These are phyloP conservation scores for Naganishia randhawae DNA, from an alignment of 768 basidiomycete genomes.

Conservation along the genomic window DNA sequence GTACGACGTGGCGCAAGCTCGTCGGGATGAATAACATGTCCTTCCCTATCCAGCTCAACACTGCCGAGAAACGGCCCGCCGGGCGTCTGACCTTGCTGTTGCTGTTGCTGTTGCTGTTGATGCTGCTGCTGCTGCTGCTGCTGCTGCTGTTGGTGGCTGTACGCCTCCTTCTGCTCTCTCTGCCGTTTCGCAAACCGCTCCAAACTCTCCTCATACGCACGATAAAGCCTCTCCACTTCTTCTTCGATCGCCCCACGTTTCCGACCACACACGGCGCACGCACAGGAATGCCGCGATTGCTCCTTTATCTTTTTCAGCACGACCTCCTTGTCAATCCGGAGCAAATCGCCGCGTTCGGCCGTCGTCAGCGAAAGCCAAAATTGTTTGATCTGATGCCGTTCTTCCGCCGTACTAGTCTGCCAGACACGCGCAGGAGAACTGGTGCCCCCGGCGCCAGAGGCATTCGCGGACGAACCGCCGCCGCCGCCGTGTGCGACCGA, in stretches of 20 bases:
- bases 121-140: constrained; percentile 99
- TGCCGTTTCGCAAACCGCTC: constrained; percentile 86
- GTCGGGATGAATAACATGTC: constrained; percentile 60
- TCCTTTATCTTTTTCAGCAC: constrained; percentile 99
- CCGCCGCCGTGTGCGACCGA: constrained; percentile 2
- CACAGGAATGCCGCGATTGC: constrained; percentile 93
- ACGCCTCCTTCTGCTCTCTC: constrained; percentile 57
- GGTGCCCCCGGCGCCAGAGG: constrained; percentile 36
- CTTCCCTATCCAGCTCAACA: constrained; percentile 92
- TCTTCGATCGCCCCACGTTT: constrained; percentile 99
- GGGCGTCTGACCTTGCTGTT: constrained; percentile 56
- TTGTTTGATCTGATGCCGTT: constrained; percentile 93
- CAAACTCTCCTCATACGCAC: constrained; percentile 99
- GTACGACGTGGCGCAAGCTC: constrained; percentile 47
- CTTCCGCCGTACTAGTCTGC: constrained; percentile 86
- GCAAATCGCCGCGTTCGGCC: constrained; percentile 81
- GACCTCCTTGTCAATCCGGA: constrained; percentile 97
- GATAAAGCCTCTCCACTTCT: constrained; percentile 99
- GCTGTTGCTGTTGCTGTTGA: constrained; percentile 54
- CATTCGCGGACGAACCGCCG: constrained; percentile 16
- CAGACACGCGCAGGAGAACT: constrained; percentile 72
- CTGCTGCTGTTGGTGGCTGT: constrained; percentile 99
- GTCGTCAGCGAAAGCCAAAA: constrained; percentile 95
- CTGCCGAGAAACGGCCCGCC: constrained; percentile 98
- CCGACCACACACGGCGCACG: constrained; percentile 91